Evolutionary conservation across 768 basidiomycete species (phyloP).

Genomic region (Trametopsis cervina): DNA sequence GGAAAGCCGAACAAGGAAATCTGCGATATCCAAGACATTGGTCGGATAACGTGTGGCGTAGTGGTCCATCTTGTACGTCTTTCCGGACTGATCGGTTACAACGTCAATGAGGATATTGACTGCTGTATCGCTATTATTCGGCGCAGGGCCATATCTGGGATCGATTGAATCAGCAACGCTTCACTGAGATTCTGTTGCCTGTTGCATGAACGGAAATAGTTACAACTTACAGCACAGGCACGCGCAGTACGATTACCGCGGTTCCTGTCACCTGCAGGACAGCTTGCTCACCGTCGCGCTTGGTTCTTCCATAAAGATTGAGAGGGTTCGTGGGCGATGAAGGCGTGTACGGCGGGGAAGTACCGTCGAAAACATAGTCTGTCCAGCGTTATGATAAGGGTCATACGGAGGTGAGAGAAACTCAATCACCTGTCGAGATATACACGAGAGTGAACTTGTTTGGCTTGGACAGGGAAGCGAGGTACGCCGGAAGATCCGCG

Average conservation of each 20-base stretch:
- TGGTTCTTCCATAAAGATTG: conserved; percentile 83
- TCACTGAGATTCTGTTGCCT: neutral
- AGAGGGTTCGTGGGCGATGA: conserved; percentile 71
- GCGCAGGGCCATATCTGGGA: conserved; percentile 77
- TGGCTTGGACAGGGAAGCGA: conserved; percentile 59
- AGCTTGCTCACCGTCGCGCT: conserved; percentile 82
- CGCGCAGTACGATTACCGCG: conserved; percentile 65
- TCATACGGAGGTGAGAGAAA: neutral
- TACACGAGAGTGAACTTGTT: conserved; percentile 72
- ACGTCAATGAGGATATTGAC: conserved; percentile 86
- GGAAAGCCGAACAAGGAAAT: conserved; percentile 72
- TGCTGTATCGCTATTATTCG: conserved; percentile 81
- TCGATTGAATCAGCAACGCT: no score
- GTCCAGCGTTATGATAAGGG: neutral
- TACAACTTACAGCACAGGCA: conserved; percentile 74
- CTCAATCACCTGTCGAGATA: conserved; percentile 87
- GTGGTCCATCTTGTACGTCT: conserved; percentile 93
- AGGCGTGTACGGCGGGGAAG: conserved; percentile 83
- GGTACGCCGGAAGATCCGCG: conserved; percentile 60
- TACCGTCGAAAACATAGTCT: conserved; percentile 97
- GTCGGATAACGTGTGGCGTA: conserved; percentile 92
- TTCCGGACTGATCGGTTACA: conserved; percentile 80
- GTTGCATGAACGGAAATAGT: neutral
- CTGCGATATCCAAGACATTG: conserved; percentile 80
- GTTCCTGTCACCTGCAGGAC: conserved; percentile 54